Evolutionary conservation across 2,329 filamentous ascomycete species (phyloP), one percentile per base, ranked within the genome.

Genomic region (Tolypocladium pustulatum): DNA sequence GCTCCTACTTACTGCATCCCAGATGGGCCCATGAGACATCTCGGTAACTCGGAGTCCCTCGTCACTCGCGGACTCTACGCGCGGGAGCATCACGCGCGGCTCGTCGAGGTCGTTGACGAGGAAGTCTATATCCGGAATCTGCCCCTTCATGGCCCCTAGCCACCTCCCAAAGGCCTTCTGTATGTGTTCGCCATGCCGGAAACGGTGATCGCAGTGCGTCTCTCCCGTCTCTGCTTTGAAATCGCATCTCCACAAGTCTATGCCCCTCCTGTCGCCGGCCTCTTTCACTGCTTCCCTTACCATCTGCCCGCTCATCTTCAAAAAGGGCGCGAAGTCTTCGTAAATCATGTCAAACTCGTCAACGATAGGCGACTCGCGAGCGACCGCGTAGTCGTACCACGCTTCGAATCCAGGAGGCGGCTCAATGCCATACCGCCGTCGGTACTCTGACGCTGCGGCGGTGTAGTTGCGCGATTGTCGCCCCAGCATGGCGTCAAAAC

Each of bases 101-200:
- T 82, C 78, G 56, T 82, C 78, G 4, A 81, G 66, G 43, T 75
- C 72, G 53, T 80, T 81, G 17, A 80, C 66, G 0, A 80, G 68
- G 30, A 81, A 74, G 10, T 66, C 67, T 13, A 78, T 58, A 32
- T 78, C 66, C 0, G 76, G 74, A 5, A 78, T 54, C 2, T 59
- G 51, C 0, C 63, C 66, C 0, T 55, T 57, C 0, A 72, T 54
- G 4, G 63, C 65, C 4, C 61, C 63, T 5, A 75, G 41, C 3
- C 74, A 55, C 1, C 37, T 67, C 22, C 73, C 66, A 17, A 77
- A 73, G 0, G 71, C 57, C 1, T 60, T 49, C 1, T 60, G 60
- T 4, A 74, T 67, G 46, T 73, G 65, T 22, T 72, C 67, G 57
- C 75, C 75, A 25, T 66, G 72, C 0, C 73, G 69, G 2, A 58